These are phyloP conservation scores for Globomyces pollinis-pini DNA, from an alignment of 192 early-diverging fungal genomes.

Conservation along the genomic window DNA sequence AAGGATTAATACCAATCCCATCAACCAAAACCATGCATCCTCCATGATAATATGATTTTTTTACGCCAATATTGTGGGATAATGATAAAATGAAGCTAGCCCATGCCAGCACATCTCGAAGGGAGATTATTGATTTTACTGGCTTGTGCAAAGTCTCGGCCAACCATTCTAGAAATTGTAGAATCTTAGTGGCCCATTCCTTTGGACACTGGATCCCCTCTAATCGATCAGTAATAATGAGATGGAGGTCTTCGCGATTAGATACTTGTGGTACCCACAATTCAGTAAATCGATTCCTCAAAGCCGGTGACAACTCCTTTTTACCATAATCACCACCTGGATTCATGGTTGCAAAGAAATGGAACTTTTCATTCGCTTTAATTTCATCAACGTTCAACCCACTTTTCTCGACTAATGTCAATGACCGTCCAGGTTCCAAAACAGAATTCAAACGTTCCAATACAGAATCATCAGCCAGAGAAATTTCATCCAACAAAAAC, in stretches of 20 bases:
- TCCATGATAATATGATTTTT: slow-evolving; percentile 70
- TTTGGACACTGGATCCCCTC: neutral
- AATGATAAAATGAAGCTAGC: slow-evolving; percentile 65
- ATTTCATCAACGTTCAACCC: slow-evolving; percentile 65
- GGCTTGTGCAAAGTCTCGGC: slow-evolving; percentile 49
- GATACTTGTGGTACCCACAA: slow-evolving; percentile 90
- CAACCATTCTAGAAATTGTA: slow-evolving; percentile 81
- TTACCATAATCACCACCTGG: slow-evolving; percentile 99
- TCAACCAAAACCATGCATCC: slow-evolving; percentile 87
- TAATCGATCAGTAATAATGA: slow-evolving; percentile 32
- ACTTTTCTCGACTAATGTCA: slow-evolving; percentile 89
- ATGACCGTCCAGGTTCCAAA: slow-evolving; percentile 73
- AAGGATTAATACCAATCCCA: slow-evolving; percentile 75
- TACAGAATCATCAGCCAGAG: slow-evolving; percentile 96
- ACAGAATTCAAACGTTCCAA: slow-evolving; percentile 93
- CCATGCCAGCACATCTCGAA: slow-evolving; percentile 94
- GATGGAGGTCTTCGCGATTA: slow-evolving; percentile 64
- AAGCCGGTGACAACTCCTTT: slow-evolving; percentile 93
- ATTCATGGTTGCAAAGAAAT: slow-evolving; percentile 98
- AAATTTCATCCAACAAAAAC: slow-evolving; percentile 97
- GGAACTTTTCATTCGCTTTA: slow-evolving; percentile 61
- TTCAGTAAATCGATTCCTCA: slow-evolving; percentile 97
- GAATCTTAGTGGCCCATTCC: slow-evolving; percentile 42
- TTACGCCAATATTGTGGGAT: slow-evolving; percentile 30
- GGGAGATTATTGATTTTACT: slow-evolving; percentile 49